A percentile compares a stretch with the other conserved stretches of the same genome.
Conservation (phyloP, 2,329 filamentous ascomycete species). For the Aureobasidium lini region DNA sequence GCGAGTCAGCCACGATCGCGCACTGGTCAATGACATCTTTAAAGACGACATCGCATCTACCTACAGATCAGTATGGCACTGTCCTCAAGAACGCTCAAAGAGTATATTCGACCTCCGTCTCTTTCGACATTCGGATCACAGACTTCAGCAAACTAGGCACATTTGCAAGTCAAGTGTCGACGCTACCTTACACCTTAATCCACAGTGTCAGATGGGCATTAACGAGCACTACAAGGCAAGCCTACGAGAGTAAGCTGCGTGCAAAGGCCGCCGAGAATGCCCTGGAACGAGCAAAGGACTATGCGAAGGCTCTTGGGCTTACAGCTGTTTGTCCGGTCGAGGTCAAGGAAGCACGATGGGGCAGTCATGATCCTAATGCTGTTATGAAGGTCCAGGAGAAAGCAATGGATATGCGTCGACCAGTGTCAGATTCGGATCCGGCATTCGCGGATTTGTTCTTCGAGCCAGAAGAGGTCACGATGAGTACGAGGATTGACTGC, state of each 20-base stretch:
- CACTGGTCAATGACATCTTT: conserved; percentile 5
- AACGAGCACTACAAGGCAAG: neutral
- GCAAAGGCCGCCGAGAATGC: neutral
- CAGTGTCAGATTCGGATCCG: neutral
- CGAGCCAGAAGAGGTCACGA: neutral
- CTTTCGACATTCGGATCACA: neutral
- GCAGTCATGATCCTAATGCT: neutral
- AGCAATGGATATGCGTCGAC: neutral
- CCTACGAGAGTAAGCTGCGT: neutral
- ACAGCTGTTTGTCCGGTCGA: neutral
- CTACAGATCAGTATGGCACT: neutral
- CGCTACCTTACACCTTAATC: neutral
- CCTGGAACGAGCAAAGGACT: conserved; percentile 2
- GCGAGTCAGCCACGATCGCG: neutral
- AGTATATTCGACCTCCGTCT: neutral
- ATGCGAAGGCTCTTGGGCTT: conserved; percentile 1
- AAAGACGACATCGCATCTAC: neutral
- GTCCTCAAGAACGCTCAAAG: neutral
- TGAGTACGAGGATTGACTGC: conserved; percentile 3
- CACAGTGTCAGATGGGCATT: neutral
- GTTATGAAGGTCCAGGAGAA: neutral
- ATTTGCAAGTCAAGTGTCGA: neutral
- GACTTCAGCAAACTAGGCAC: neutral
- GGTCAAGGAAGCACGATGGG: neutral
- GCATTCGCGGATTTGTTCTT: conserved; percentile 8